Base-by-base conservation (phyloP, 2,329 filamentous ascomycete species). In the Arthrinium puccinioides region DNA sequence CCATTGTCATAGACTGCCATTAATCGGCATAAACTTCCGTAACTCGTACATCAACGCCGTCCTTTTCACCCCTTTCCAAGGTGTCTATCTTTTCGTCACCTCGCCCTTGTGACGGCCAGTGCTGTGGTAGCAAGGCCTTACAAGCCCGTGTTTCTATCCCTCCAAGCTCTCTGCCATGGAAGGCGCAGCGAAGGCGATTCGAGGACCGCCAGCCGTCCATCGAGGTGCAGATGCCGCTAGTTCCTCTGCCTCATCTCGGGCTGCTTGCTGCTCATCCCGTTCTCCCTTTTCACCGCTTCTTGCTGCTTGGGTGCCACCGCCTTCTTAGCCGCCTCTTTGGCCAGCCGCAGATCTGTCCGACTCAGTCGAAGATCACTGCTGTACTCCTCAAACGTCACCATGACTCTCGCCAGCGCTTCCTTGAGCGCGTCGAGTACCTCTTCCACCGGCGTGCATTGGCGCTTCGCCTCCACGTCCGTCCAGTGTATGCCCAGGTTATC, bases 311-410 rank as follows among this genome's bases (percentile, higher is more conserved):
- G n/a, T 9, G 21, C 15, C 11, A 6, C 26, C 10, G 15, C 44
- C 41, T 52, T 56, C 11, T 50, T 55, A n/a, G 66, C 62, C 10
- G 80, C 81, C 54, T 87, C 81, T 56, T 73, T 82, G 5, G 87
- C 89, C 39, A 83, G 64, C 49, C 82, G 72, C 48, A 95, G 67
- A 50, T 96, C 89, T 38, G 72, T 71, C 43, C 73, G 68, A 26
- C 70, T 81, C 45, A 96, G 62, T 31, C 82, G 76, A 47, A 95
- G 64, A 43, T 86, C 79, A 24, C 67, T 64, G 45, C 82, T 72
- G 58, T 88, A 96, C 40, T 77, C 75, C 40, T 81, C 84, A 61
- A 95, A 96, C 16, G 73, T 77, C 9, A 63, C 56, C 24, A 96
- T 50, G 5, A 96, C 66, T 39, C 78, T 72, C 28, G 66, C 64